A percentile compares a stretch with the other conserved stretches of the same genome.
These are phyloP conservation scores for Monilinia polystroma DNA, from an alignment of 2,329 filamentous ascomycete species.

Conservation along the genomic window DNA sequence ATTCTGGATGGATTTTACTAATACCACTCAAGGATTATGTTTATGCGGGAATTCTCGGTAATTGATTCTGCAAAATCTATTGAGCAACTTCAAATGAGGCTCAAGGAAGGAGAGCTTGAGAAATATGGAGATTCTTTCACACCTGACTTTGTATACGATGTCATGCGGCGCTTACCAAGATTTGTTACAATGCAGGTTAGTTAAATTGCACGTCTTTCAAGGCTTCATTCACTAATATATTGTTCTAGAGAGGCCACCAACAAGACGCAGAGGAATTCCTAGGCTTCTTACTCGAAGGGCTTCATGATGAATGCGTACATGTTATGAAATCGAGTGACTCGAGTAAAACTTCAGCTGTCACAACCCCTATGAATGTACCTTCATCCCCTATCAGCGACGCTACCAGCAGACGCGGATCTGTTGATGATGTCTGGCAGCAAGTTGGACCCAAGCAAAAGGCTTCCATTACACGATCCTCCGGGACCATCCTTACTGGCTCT, in stretches of 20 bases:
- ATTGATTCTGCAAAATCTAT: conserved; percentile 75
- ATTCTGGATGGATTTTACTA: conserved; percentile 21
- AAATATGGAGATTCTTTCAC: conserved; percentile 88
- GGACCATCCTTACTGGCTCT: conserved; percentile 69
- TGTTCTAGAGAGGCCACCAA: conserved; percentile 77
- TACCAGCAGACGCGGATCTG: conserved; percentile 39
- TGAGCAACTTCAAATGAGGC: conserved; percentile 68
- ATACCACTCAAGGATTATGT: conserved; percentile 70
- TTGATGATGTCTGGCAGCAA: conserved; percentile 79
- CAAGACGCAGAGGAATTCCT: conserved; percentile 98
- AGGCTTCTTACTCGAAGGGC: conserved; percentile 84
- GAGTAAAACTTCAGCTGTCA: conserved; percentile 45
- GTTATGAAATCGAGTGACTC: conserved; percentile 55
- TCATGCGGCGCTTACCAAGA: conserved; percentile 79
- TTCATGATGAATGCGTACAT: conserved; percentile 87
- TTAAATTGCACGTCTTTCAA: conserved; percentile 30
- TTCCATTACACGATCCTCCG: conserved; percentile 82
- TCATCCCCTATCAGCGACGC: conserved; percentile 48
- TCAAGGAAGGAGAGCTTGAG: conserved; percentile 83
- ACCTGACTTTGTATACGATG: conserved; percentile 93
- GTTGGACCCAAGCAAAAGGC: conserved; percentile 90
- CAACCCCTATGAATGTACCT: conserved; percentile 44
- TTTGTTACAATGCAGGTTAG: conserved; percentile 90
- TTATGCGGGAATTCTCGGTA: conserved; percentile 86
- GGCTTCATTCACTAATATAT: conserved; percentile 31